Evolutionary conservation across 495 filamentous ascomycete species (phyloP).

Genomic region (Aspergillus steynii): DNA sequence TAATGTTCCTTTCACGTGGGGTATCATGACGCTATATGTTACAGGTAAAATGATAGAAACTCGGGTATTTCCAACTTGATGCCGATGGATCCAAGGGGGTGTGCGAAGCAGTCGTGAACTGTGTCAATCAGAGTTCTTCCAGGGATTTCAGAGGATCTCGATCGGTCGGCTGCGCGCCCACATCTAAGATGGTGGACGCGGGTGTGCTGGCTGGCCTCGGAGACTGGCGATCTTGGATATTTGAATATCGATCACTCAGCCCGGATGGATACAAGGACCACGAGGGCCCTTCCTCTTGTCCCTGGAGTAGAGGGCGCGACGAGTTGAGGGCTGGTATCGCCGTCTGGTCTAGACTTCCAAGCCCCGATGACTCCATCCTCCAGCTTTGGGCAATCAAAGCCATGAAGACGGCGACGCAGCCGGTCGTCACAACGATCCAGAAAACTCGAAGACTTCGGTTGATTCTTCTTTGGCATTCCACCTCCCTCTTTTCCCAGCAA

Average conservation of each 20-base stretch:
- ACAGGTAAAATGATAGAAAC: conserved; percentile 4
- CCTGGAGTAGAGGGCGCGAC: neutral
- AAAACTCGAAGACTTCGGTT: conserved; percentile 60
- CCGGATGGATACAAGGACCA: conserved; percentile 5
- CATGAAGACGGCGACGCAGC: conserved; percentile 41
- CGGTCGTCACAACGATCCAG: conserved; percentile 53
- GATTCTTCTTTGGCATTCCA: conserved; percentile 70
- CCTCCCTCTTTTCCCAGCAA: conserved; percentile 68
- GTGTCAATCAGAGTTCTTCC: conserved; percentile 33
- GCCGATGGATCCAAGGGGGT: neutral
- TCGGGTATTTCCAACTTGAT: neutral
- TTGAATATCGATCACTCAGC: neutral
- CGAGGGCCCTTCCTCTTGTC: neutral
- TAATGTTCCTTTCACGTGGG: conserved; percentile 22
- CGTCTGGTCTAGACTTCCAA: neutral
- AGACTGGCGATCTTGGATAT: neutral
- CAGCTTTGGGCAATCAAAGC: conserved; percentile 42
- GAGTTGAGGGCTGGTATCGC: conserved; percentile 8
- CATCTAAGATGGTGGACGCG: conserved; percentile 6
- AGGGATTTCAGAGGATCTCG: conserved; percentile 34
- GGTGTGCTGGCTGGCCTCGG: conserved; percentile 1
- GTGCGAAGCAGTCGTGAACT: neutral
- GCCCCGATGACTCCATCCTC: conserved; percentile 11
- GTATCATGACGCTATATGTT: conserved; percentile 31
- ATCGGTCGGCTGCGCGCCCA: conserved; percentile 14